Evolutionary conservation across 805 yeast species (phyloP), one percentile per base, ranked within the genome.

Genomic region (Lachancea kluyveri): DNA sequence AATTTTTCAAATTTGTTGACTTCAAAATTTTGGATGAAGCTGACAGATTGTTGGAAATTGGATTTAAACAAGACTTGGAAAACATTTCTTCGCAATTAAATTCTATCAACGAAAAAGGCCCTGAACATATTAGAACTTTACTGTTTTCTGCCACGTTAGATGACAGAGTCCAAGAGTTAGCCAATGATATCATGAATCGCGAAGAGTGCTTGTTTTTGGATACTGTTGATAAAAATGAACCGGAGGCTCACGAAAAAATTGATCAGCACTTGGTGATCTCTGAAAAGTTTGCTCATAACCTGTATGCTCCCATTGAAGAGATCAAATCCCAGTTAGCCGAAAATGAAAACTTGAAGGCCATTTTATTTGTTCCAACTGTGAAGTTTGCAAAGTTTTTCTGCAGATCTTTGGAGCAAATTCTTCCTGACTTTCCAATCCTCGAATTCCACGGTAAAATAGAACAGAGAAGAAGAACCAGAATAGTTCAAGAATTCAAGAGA

Each of bases 111-210:
- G 43, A 42, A 15, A 42, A 42, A 9, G 62, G 62, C 5, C 52
- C 57, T 3, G 41, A 50, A 5, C 55, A 59, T 20, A 67, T 77
- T 43, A 83, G 80, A 46, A 76, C 87, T 17, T 64, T 85, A 45
- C 65, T 88, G 47, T 88, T 84, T 54, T 83, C 95, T 45, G 97
- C 97, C 13, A 88, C 97, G 17, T 73, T 86, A 43, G 86, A 80
- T 51, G 64, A 70, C 20, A 68, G 70, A 25, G 92, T 87, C 24
- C 68, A 72, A 34, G 49, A 59, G 6, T 73, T 88, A 57, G 92
- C 96, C 12, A 63, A 64, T 34, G 53, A 59, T 16, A 67, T 75
- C 38, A 66, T 78, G 56, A 77, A 77, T 30, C 52, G 52, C 18
- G 62, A 69, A 21, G 62, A 69, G 33, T 78, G 70, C 54, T 62